Base-by-base conservation (phyloP, 2,329 filamentous ascomycete genomes). In the Paraphaeosphaeria minitans region DNA sequence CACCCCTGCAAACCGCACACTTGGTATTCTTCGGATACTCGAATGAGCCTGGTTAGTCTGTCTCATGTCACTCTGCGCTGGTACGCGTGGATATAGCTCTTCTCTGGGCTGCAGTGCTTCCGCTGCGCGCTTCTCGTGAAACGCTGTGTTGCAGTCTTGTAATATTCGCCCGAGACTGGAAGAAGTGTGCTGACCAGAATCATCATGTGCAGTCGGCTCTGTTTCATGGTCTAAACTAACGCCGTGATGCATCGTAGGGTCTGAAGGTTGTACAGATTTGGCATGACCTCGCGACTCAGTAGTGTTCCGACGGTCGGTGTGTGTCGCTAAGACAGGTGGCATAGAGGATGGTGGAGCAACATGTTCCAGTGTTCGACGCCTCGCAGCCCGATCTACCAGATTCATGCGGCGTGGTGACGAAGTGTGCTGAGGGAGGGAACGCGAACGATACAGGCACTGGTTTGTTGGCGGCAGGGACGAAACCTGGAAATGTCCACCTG, bases 111-210 rank as follows among this genome's bases (percentile, higher is more conserved):
- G 56, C 37, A 47, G 53, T 39, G 48, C 35, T 29, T 16, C 48
- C 22, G 22, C 57, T 51, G 33, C 57, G 35, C 39, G 56, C 51
- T 45, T 56, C 42, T 59, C 58, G 9, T 65, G 52, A 35, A 69
- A 64, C 1, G 58, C 61, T 19, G 68, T 54, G 29, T 72, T 66
- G 56, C 71, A 74, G 35, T 70, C 57, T 56, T 66, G 66, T 53
- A 75, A 56, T 14, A 72, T 58, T 48, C 51, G 65, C 22, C 59
- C 64, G 12, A 73, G 59, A 33, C 69, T 68, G 21, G 69, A 71
- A 6, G 70, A 72, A 5, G 50, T 58, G 22, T 61, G 57, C 42
- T 60, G 54, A 8, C 62, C 58, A 12, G 13, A 29, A 19, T 58
- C 49, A 19, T 57, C 47, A 16, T 33, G 22, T 29, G 22, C 29